Evolutionary conservation across 2,329 filamentous ascomycete genomes (phyloP), one percentile per base, ranked within the genome.

Genomic region (Calonectria hawksworthii): DNA sequence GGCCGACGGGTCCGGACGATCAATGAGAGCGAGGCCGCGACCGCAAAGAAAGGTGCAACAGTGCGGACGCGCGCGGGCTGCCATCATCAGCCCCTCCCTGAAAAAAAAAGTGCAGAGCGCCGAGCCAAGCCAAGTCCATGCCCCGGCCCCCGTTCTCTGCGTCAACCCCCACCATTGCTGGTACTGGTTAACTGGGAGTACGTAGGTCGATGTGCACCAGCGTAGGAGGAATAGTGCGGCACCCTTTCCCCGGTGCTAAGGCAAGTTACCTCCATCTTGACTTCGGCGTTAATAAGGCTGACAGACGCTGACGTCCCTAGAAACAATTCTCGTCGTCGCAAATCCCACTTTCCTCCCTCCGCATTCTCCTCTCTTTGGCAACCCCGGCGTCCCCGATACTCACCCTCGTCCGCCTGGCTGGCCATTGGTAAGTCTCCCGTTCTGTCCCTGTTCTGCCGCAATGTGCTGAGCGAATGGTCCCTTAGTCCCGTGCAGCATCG

Each of bases 231-330:
- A 68, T 63, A 63, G 64, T 71, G 51, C 66, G 66, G 66, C 41
- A 30, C 66, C 21, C 34, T 68, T 21, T 50, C 65, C 63, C 51
- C 63, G 68, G 68, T 68, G 59, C 63, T 63, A 70, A 41, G 44
- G 38, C 51, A 23, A 68, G 52, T 64, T 67, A 70, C 72, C 30
- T 74, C 67, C 72, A 70, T 70, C 72, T 70, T 30, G 63, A 69
- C 18, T 67, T 64, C 70, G 51, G 74, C 74, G 70, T 75, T 72
- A 72, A 70, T 72, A 72, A 68, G 70, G 70, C 73, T 70, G 70
- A 70, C 74, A 56, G 67, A 52, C 67, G 72, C 72, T 74, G 72
- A 74, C 72, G 72, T 70, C 51, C 63, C 47, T 34, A 68, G 52
- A 66, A 64, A 26, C 38, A 68, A 68, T 44, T 51, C 61, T 56